Conservation (phyloP, 805 yeast species). For the Yamadazyma paraphyllophila region DNA sequence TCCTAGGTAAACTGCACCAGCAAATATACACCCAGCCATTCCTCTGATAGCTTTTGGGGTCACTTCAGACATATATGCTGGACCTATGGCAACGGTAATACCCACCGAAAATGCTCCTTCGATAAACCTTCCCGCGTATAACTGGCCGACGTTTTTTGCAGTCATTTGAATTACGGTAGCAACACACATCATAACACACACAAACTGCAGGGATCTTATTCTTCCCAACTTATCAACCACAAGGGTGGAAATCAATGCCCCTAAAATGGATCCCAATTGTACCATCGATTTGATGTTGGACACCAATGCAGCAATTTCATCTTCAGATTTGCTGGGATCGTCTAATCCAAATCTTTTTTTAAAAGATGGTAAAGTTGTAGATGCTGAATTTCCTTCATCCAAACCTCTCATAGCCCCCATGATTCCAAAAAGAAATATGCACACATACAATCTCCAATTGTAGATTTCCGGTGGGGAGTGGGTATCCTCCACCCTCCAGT, state of each 20-base stretch:
- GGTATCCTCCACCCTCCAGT: constrained; percentile 16
- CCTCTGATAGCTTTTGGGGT: constrained; percentile 55
- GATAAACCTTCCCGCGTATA: constrained; percentile 53
- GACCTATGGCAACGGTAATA: constrained; percentile 55
- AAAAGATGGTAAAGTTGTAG: constrained; percentile 47
- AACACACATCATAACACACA: constrained; percentile 43
- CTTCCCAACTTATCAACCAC: constrained; percentile 53
- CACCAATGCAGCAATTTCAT: constrained; percentile 42
- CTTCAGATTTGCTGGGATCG: constrained; percentile 32
- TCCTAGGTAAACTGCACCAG: constrained; percentile 60
- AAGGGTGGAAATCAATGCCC: constrained; percentile 48
- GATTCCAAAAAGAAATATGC: constrained; percentile 52
- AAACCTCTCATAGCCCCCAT: constrained; percentile 57
- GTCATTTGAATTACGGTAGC: constrained; percentile 51
- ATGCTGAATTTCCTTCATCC: constrained; percentile 55
- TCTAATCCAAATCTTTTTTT: constrained; percentile 41
- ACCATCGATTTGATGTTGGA: constrained; percentile 61
- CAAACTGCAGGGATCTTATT: constrained; percentile 44
- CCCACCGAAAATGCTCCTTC: constrained; percentile 56
- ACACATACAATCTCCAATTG: constrained; percentile 44
- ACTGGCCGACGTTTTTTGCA: constrained; percentile 44
- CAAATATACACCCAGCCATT: constrained; percentile 49
- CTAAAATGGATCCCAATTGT: constrained; percentile 56
- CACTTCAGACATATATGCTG: constrained; percentile 52
- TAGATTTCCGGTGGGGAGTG: constrained; percentile 46